Evolutionary conservation across 805 yeast species (phyloP).

Genomic region (Saccharomycopsis amapae): DNA sequence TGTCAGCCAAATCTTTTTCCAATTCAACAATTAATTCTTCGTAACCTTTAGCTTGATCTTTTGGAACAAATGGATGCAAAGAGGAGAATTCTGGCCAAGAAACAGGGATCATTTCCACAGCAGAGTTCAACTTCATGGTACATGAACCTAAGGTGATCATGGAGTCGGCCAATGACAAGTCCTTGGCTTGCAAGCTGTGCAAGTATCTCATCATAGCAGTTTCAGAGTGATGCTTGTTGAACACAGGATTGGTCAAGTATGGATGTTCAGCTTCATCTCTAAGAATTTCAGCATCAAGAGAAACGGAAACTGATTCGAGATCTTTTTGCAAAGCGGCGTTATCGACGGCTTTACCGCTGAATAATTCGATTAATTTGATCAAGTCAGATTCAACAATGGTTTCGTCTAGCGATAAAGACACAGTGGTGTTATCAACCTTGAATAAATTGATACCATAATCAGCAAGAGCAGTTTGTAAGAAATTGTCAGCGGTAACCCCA

Average conservation of each 20-base stretch:
- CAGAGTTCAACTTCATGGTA: constrained; percentile 95
- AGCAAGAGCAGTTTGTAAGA: constrained; percentile 51
- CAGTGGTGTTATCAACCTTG: constrained; percentile 51
- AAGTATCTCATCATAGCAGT: constrained; percentile 91
- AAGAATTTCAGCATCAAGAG: constrained; percentile 25
- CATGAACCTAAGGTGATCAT: constrained; percentile 98
- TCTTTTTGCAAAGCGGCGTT: constrained; percentile 18
- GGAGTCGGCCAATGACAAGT: constrained; percentile 86
- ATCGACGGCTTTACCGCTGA: constrained; percentile 37
- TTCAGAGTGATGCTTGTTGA: constrained; percentile 85
- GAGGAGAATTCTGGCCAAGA: constrained; percentile 90
- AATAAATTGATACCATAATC: constrained; percentile 68
- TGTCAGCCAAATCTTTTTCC: constrained; percentile 78
- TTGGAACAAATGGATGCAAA: constrained; percentile 91
- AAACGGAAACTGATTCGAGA: neutral
- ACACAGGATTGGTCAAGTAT: constrained; percentile 60
- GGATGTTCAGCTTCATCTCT: constrained; percentile 23
- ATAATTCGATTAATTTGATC: constrained; percentile 46
- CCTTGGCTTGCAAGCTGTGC: constrained; percentile 77
- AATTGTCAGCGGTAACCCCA: constrained; percentile 44
- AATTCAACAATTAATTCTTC: constrained; percentile 65
- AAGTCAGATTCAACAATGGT: constrained; percentile 65
- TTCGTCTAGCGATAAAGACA: constrained; percentile 88
- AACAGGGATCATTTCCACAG: constrained; percentile 90
- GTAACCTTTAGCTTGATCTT: constrained; percentile 85